Evolutionary conservation across 2,329 filamentous ascomycete species (phyloP).

Genomic region (Ceratocystis cubensis): DNA sequence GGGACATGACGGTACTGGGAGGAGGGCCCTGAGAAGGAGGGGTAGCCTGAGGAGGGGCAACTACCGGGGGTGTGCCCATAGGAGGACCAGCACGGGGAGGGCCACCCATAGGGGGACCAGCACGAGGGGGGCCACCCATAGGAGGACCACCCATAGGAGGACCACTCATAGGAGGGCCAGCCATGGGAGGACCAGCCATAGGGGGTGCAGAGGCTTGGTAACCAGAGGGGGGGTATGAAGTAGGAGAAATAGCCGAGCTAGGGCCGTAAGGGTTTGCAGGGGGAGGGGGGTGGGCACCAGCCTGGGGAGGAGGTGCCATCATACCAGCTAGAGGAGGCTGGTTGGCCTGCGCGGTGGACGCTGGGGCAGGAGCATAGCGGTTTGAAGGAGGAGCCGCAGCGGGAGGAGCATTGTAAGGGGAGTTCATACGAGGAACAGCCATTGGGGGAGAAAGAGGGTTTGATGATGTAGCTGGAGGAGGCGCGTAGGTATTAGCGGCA

Average conservation of each 20-base stretch:
- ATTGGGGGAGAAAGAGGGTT: conserved; percentile 33
- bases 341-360: conserved; percentile 25
- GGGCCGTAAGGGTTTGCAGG: conserved; percentile 34
- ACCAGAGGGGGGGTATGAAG: conserved; percentile 18
- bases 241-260: conserved; percentile 28
- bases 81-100: conserved; percentile 19
- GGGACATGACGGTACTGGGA: conserved; percentile 26
- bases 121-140: conserved; percentile 29
- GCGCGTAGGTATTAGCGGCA: conserved; percentile 31
- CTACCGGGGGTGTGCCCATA: conserved; percentile 26
- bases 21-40: conserved; percentile 15
- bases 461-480: conserved; percentile 50
- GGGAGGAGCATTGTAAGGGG: conserved; percentile 76
- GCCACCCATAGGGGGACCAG: conserved; percentile 28
- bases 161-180: conserved; percentile 26
- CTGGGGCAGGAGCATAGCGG: conserved; percentile 55
- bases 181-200: conserved; percentile 34
- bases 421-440: conserved; percentile 59
- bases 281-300: conserved; percentile 36
- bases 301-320: conserved; percentile 32
- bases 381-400: conserved; percentile 55
- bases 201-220: conserved; percentile 33
- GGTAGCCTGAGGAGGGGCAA: conserved; percentile 11
- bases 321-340: conserved; percentile 32
- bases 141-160: conserved; percentile 16